Evolutionary conservation across 768 basidiomycete species (phyloP).

Genomic region (Mycena metata): DNA sequence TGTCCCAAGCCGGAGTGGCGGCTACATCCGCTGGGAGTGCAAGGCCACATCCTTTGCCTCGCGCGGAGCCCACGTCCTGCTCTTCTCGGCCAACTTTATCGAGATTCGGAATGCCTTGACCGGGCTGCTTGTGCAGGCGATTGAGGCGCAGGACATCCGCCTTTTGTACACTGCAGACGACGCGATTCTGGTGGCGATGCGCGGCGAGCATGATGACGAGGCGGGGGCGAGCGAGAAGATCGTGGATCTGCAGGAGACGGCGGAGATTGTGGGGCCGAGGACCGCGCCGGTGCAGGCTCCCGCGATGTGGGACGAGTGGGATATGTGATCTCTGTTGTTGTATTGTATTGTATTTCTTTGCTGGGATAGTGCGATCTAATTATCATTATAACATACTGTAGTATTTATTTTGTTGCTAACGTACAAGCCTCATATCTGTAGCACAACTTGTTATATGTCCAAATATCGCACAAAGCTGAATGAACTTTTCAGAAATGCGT

Average conservation of each 20-base stretch:
- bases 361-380: constrained; percentile 6
- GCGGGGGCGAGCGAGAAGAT: constrained; percentile 73
- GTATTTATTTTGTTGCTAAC: constrained; percentile 28
- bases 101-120: constrained; percentile 78
- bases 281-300: constrained; percentile 46
- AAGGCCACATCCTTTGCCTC: constrained; percentile 72
- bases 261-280: constrained; percentile 60
- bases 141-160: constrained; percentile 79
- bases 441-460: background rate
- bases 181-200: constrained; percentile 74
- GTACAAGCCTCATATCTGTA: constrained; percentile 6
- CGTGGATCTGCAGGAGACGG: constrained; percentile 77
- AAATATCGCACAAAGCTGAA: too few species aligned
- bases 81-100: constrained; percentile 82
- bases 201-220: constrained; percentile 69
- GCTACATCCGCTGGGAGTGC: constrained; percentile 85
- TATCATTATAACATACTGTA: constrained; percentile 20
- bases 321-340: constrained; percentile 57
- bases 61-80: constrained; percentile 73
- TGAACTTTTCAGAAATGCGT: too few species aligned
- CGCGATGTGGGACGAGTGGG: constrained; percentile 82
- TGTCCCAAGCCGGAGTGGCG: constrained; percentile 67
- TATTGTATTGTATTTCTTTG: background rate
- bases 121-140: constrained; percentile 84
- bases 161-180: constrained; percentile 68